Evolutionary conservation across 2,329 filamentous ascomycete genomes (phyloP).

Genomic region (Ceratocystis lukuohia): DNA sequence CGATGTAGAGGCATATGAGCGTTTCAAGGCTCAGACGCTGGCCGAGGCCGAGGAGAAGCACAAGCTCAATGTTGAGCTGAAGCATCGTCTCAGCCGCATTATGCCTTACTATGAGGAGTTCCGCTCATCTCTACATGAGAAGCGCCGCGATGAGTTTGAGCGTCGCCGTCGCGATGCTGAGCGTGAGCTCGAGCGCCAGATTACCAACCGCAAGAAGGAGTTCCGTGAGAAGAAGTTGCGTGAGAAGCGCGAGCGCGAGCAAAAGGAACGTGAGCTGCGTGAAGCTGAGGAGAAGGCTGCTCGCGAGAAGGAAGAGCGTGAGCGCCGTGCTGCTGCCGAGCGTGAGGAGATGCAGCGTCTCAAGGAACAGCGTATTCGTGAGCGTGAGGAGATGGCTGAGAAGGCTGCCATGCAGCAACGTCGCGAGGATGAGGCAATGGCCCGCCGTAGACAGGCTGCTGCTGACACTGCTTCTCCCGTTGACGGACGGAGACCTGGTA

Average conservation of each 20-base stretch:
- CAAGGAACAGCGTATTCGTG: constrained; percentile 52
- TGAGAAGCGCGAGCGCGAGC: constrained; percentile 74
- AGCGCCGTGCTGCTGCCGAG: constrained; percentile 65
- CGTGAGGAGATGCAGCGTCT: constrained; percentile 53
- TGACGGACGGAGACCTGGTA: constrained; percentile 21
- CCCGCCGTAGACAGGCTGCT: constrained; percentile 45
- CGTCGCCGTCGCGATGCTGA: constrained; percentile 83
- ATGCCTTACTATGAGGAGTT: constrained; percentile 77
- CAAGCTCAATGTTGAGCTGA: constrained; percentile 80
- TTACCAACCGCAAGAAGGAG: constrained; percentile 76
- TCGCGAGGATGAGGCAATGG: constrained; percentile 79
- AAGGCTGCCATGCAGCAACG: constrained; percentile 58
- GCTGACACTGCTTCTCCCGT: constrained; percentile 1
- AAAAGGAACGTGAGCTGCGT: constrained; percentile 59
- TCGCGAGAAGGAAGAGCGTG: constrained; percentile 76
- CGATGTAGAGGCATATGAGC: constrained; percentile 70
- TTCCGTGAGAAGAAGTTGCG: constrained; percentile 68
- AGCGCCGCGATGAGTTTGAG: constrained; percentile 90
- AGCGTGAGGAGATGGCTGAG: constrained; percentile 54
- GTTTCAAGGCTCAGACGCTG: constrained; percentile 62
- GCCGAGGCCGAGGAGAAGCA: constrained; percentile 76
- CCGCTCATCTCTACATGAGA: constrained; percentile 67
- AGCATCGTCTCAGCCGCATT: constrained; percentile 77
- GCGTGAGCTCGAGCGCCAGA: constrained; percentile 84
- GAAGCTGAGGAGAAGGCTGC: constrained; percentile 78